Base-by-base conservation (phyloP, 2,329 filamentous ascomycete species). In the Amauroascus niger region DNA sequence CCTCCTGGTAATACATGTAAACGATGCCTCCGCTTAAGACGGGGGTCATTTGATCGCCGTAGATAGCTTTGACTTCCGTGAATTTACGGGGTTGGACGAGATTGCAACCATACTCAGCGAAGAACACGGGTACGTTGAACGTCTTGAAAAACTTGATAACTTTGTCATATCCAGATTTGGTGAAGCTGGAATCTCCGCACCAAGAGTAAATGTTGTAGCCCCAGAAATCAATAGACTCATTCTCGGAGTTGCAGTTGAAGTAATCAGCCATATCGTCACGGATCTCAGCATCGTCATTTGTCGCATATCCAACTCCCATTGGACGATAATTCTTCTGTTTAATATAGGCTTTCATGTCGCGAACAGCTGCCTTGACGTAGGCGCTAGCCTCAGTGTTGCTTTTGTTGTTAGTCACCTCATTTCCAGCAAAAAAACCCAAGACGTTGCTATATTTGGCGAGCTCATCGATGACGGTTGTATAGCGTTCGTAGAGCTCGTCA, bases 171-270 rank as follows among this genome's bases (percentile, higher is more conserved):
- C 88, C 88, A 2, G 93, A 96, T 56, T 77, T 67, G 33, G 76
- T 66, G 75, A 86, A 93, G 64, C 76, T 81, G 66, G 87, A 95
- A 62, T 90, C 71, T 62, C 91, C 93, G 70, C 93, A 98, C 93
- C 93, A 98, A 51, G 90, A 95, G 80, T 98, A 98, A 75, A 97
- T 95, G 79, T 98, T 98, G 84, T 97, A 97, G 56, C 93, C 93
- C 87, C 90, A 98, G 78, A 94, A 97, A 73, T 98, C 93, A 61
- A 97, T 95, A 57, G 86, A 71, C 65, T 73, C 72, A 7, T 76
- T 74, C 32, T 76, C 67, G 57, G 81, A 71, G 57, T 65, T 61
- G 68, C 93, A 98, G 79, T 95, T 90, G 76, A 98, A 96, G 80
- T 95, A 98, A 68, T 88, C 76, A 62, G 88, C 87, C 66, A 97